Percentiles rank a stretch among this genome's conserved stretches.
Conservation (phyloP, 768 basidiomycete genomes). For the Kwoniella heveanensis region DNA sequence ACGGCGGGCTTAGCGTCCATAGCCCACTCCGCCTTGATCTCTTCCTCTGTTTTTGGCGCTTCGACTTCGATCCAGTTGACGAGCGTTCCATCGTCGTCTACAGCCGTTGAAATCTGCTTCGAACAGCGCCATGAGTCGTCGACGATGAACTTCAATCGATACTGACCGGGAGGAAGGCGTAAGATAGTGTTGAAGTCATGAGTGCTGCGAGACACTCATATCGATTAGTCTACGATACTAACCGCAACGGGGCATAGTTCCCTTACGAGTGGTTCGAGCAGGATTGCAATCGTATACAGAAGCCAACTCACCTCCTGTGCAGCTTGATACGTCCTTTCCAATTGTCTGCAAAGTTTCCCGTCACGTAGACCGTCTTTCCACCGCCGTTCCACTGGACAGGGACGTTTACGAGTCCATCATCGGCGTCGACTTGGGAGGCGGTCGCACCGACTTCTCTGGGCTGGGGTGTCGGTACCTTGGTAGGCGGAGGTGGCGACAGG, state of each 20-base stretch:
- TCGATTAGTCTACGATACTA: no score
- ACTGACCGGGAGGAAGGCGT: constrained; percentile 79
- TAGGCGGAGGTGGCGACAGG: constrained; percentile 28
- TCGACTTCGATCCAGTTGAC: constrained; percentile 87
- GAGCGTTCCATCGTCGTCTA: constrained; percentile 83
- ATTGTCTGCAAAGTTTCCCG: constrained; percentile 56
- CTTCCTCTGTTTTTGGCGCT: constrained; percentile 53
- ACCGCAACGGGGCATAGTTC: no score
- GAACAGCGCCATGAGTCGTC: constrained; percentile 78
- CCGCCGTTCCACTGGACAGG: constrained; percentile 57
- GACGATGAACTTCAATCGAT: constrained; percentile 92
- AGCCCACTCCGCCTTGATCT: constrained; percentile 48
- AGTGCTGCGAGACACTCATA: constrained; percentile 31
- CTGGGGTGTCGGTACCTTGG: constrained; percentile 31
- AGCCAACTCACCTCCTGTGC: constrained; percentile 50
- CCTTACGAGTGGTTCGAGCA: neutral
- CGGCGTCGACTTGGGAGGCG: constrained; percentile 2
- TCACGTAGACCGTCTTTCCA: constrained; percentile 56
- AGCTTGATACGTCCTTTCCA: constrained; percentile 56
- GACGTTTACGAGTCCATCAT: constrained; percentile 49
- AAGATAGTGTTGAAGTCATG: constrained; percentile 57
- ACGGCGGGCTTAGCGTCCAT: constrained; percentile 39
- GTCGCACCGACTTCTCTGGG: constrained; percentile 4
- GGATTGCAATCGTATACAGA: no score
- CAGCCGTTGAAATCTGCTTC: constrained; percentile 72